Evolutionary conservation across 805 yeast species (phyloP), one percentile per base, ranked within the genome.

Genomic region (Candida taoyuanica): DNA sequence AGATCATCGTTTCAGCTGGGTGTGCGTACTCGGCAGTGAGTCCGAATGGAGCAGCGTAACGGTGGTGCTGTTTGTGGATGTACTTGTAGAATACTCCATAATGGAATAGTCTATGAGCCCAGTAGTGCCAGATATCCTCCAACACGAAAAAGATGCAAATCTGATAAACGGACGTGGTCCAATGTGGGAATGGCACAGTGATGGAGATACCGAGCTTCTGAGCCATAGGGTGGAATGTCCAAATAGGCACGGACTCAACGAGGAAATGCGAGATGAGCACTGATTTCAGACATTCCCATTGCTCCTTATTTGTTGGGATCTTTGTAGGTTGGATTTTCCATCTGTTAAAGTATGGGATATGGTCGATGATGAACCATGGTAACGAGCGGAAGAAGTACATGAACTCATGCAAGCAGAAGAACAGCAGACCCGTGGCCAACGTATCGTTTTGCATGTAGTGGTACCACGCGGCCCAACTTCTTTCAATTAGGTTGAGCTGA

Each of bases 1-100:
- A 70, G 36, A 86, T 71, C 68, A 85, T 76, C 24, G 91, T 95
- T 67, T 91, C 98, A 21, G 84, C 72, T 14, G 98, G 98, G 59
- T 91, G 97, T 23, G 98, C 98, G 61, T 91, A 91, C 68, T 91
- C 98, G 34, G 98, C 98, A 44, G 98, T 81, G 42, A 91, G 68
- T 27, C 98, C 98, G 58, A 91, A 91, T 32, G 98, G 98, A 31
- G 98, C 97, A 17, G 97, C 96, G 61, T 89, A 91, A 63, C 89
- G 81, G 68, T 91, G 98, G 65, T 91, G 98, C 71, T 88, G 96
- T 68, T 91, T 91, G 72, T 91, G 98, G 53, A 91, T 86, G 62
- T 81, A 76, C 68, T 85, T 87, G 76, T 91, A 91, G 61, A 93
- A 85, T 44, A 78, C 73, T 38, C 95, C 95, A 60, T 79, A 76